phyloP scores from a whole-genome alignment of 2,329 filamentous ascomycete genomes.

The Trichoderma citrinoviride region DNA sequence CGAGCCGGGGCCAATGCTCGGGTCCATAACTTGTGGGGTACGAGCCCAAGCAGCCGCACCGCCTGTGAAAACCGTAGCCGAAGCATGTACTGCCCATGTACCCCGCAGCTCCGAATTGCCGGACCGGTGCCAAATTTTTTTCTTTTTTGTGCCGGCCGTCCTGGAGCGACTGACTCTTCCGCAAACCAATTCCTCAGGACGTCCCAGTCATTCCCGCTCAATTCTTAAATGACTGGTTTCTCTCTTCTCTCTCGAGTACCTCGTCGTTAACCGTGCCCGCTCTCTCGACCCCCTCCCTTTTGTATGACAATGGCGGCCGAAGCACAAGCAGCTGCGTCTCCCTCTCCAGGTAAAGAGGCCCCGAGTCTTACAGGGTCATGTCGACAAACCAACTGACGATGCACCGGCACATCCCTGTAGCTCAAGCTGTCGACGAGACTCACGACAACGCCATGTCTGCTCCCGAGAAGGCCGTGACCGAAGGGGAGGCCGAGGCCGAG shows the following conservation, averaged over 20 bases:
- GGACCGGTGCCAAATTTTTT: constrained; percentile 35
- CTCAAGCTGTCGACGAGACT: constrained; percentile 28
- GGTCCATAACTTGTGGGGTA: constrained; percentile 16
- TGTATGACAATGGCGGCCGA: constrained; percentile 36
- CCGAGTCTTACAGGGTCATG: constrained; percentile 3
- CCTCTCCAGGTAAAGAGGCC: constrained; percentile 25
- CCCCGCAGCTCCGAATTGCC: constrained; percentile 25
- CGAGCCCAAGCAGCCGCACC: background rate
- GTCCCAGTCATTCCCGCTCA: constrained; percentile 29
- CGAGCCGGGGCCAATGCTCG: background rate
- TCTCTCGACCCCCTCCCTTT: constrained; percentile 13
- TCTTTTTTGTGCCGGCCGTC: constrained; percentile 27
- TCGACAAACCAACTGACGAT: constrained; percentile 15
- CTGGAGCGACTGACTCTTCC: constrained; percentile 22
- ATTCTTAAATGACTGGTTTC: constrained; percentile 31
- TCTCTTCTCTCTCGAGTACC: constrained; percentile 24
- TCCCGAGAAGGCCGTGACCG: constrained; percentile 22
- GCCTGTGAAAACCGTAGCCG: background rate
- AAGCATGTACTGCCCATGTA: constrained; percentile 12
- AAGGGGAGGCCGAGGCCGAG: constrained; percentile 32
- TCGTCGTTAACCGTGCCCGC: constrained; percentile 24
- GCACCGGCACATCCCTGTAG: constrained; percentile 19
- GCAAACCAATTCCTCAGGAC: constrained; percentile 22
- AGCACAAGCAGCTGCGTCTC: constrained; percentile 29
- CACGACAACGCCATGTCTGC: constrained; percentile 29